A percentile compares a stretch with the other conserved stretches of the same genome.
Evolutionary conservation across 768 basidiomycete genomes (phyloP).

Genomic region (Cystobasidium ongulense): DNA sequence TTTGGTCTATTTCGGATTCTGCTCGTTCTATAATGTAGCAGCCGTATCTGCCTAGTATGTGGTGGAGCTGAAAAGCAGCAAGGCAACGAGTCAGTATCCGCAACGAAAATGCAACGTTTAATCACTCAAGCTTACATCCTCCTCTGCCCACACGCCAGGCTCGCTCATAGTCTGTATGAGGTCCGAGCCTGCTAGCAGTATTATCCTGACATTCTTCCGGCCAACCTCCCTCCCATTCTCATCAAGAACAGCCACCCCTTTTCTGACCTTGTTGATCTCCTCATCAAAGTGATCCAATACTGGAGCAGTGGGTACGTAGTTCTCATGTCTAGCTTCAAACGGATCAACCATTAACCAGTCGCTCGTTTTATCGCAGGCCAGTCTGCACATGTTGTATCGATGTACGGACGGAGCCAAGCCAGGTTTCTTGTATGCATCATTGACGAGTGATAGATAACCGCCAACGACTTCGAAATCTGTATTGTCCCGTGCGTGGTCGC

Average conservation of each 20-base stretch:
- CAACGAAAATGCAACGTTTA: neutral
- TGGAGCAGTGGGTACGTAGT: constrained; percentile 88
- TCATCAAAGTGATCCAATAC: constrained; percentile 96
- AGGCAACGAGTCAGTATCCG: no score
- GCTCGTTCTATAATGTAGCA: constrained; percentile 90
- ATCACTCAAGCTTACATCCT: constrained; percentile 88
- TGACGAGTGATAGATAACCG: constrained; percentile 92
- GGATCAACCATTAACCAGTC: constrained; percentile 95
- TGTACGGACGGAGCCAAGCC: constrained; percentile 79
- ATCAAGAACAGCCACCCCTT: constrained; percentile 52
- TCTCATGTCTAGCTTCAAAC: constrained; percentile 87
- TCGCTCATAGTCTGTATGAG: constrained; percentile 96
- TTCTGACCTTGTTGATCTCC: constrained; percentile 69
- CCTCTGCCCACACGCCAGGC: constrained; percentile 92
- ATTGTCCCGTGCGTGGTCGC: constrained; percentile 86
- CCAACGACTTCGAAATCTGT: constrained; percentile 89
- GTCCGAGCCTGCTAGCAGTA: constrained; percentile 96
- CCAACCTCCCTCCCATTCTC: constrained; percentile 45
- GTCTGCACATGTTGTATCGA: constrained; percentile 61
- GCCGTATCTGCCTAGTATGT: constrained; percentile 90
- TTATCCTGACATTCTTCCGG: constrained; percentile 67
- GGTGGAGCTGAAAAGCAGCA: constrained; percentile 78
- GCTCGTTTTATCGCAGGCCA: constrained; percentile 81
- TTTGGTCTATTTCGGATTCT: constrained; percentile 64
- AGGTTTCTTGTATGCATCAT: constrained; percentile 91